phyloP scores from a whole-genome alignment of 352 stramenopile genomes.

The Blastocystis sp. region DNA sequence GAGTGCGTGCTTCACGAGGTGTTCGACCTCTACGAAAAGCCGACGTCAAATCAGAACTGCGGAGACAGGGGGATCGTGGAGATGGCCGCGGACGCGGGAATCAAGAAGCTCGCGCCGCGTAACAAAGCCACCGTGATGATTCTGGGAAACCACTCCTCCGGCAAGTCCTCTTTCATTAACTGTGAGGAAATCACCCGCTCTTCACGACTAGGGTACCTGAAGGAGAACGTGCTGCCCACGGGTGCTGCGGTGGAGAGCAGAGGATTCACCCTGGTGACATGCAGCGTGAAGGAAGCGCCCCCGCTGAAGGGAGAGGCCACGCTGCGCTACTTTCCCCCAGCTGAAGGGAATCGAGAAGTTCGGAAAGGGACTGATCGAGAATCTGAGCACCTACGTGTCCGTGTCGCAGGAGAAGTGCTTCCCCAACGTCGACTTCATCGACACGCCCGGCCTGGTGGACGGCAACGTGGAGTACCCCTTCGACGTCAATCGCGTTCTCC shows the following conservation, averaged over 20 bases:
- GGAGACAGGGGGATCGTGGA: constrained; percentile 47
- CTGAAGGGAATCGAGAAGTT: constrained; percentile 75
- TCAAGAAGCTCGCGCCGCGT: constrained; percentile 72
- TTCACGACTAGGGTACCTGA: constrained; percentile 71
- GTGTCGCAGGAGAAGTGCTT: constrained; percentile 75
- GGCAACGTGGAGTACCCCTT: constrained; percentile 78
- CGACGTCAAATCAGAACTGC: constrained; percentile 46
- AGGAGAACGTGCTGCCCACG: constrained; percentile 76
- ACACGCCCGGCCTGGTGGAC: constrained; percentile 77
- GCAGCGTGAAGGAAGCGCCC: constrained; percentile 75
- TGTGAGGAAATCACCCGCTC: constrained; percentile 72
- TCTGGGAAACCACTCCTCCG: constrained; percentile 78
- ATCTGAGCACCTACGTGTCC: constrained; percentile 76
- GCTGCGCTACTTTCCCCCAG: constrained; percentile 75
- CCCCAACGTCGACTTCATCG: constrained; percentile 77
- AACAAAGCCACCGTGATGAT: constrained; percentile 78
- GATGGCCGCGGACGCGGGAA: constrained; percentile 36
- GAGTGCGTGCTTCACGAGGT: constrained; percentile 47
- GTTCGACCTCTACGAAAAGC: constrained; percentile 54
- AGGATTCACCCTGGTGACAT: constrained; percentile 77
- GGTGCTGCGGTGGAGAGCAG: constrained; percentile 77
- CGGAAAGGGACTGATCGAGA: constrained; percentile 76
- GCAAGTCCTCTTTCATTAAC: constrained; percentile 79
- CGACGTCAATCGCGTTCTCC: constrained; percentile 76
- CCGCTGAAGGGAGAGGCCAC: constrained; percentile 77